Conservation (phyloP, 2,329 filamentous ascomycete species). For the Emmonsia crescens region DNA sequence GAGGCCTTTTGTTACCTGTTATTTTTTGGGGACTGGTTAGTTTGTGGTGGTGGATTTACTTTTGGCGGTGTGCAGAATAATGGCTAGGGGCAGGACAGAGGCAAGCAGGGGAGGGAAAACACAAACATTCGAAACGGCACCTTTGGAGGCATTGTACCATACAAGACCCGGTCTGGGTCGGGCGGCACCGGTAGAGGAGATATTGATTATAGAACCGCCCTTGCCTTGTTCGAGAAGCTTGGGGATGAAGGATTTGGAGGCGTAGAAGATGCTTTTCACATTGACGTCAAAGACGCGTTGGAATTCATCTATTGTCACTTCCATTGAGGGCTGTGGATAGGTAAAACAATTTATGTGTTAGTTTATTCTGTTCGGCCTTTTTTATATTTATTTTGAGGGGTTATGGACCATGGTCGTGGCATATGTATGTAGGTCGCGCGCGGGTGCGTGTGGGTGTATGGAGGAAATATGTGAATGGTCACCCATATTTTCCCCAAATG, state of each 20-base stretch:
- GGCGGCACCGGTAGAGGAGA: conserved; percentile 34
- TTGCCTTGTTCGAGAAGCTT: conserved; percentile 28
- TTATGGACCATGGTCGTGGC: not conserved
- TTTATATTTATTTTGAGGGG: too few species aligned
- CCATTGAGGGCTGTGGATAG: conserved; percentile 24
- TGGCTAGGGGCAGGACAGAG: not conserved
- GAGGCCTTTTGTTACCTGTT: conserved; percentile 51
- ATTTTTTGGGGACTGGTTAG: not conserved
- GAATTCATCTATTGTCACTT: conserved; percentile 35
- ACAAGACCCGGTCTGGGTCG: conserved; percentile 34
- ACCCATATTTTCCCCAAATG: not conserved
- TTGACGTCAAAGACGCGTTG: conserved; percentile 36
- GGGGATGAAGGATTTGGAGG: conserved; percentile 25
- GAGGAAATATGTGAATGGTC: not conserved
- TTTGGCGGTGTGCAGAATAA: not conserved
- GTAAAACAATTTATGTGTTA: not conserved
- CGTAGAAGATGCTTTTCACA: conserved; percentile 33
- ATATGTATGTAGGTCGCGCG: not conserved
- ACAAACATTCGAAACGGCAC: conserved; percentile 34
- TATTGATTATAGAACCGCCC: conserved; percentile 36
- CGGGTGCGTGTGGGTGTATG: not conserved
- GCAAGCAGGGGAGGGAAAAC: not conserved
- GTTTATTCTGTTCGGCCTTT: not conserved
- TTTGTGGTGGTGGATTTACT: not conserved
- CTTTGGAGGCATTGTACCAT: conserved; percentile 38